Evolutionary conservation across 768 basidiomycete species (phyloP), one percentile per base, ranked within the genome.

Genomic region (Boletus tomentosulus): DNA sequence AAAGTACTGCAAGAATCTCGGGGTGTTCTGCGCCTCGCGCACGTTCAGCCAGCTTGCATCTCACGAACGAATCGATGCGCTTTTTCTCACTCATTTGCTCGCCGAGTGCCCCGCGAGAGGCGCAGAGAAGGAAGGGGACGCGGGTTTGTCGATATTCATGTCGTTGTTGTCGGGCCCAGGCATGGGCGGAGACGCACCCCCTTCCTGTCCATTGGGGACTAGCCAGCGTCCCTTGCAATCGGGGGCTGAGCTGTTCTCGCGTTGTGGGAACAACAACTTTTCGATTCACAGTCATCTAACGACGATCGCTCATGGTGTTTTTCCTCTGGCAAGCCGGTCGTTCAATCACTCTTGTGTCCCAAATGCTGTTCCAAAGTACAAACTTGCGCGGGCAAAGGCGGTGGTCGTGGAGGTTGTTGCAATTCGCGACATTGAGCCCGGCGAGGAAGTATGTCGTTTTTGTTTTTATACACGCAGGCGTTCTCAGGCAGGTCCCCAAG

Each of bases 331-430:
- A 2, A 92, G 90, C 62, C 77, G 88, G n/a, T 64, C 82, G 12
- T 89, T 92, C 73, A 92, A 92, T 63, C 90, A 92, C 62, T 89
- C 87, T 4, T 92, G 90, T 66, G 60, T 78, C 16, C 88, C 90
- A 1, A 90, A 89, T 58, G 86, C 86, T 15, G 80, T 78, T 25
- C 74, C 81, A 31, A 85, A 81, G 64, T 89, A 86, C 61, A 63
- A 69, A 43, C 69, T 88, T 15, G 62, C 57, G 24, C 64, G 59
- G 2, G 67, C 63, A 8, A 60, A 72, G 39, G 60, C 68, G 4
- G 77, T 81, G 3, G 57, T 57, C 12, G 86, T 92, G 85, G 78
- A 87, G 57, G 72, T 91, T 4, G 74, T 87, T 9, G 80, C 85
- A 2, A 73, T 92, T 50, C 74, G 77, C 11, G 74, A 80, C 53